Evolutionary conservation across 164 flowering plant species (phyloP), one percentile per base, ranked within the genome.

Genomic region (Piper betle): DNA sequence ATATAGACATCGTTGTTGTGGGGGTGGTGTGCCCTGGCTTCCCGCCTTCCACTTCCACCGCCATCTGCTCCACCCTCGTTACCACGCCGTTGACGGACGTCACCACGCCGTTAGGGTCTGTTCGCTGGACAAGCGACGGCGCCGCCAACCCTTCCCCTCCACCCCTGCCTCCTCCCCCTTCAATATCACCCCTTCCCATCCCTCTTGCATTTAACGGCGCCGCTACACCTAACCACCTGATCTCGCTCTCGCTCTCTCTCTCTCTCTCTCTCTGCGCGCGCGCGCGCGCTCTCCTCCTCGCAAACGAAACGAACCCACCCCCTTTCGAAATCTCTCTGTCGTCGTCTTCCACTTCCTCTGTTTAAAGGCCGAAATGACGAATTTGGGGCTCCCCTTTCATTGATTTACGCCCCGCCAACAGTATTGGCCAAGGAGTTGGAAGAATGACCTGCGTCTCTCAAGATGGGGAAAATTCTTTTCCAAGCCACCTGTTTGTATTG

Each of bases 101-200:
- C 39, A 77, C 33, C 33, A 25, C 59, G 20, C 79, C 48, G 72
- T 69, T 75, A 10, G 86, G 86, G 77, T 75, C 80, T 0, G 80
- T 65, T 42, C 77, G 82, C 37, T 84, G 83, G 52, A 87, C 80
- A 53, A 87, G 59, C 6, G 78, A 57, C 64, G 76, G 82, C 50
- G 85, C 73, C 0, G 33, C 33, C 33, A 25, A 25, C 75, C 87
- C 66, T 78, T 68, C 17, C 83, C 84, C 60, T 85, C 75, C 39
- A 84, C 82, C 65, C 82, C 85, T 77, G 85, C 96, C 61, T 25
- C 83, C 50, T 85, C 73, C 0, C 75, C 87, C 66, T 78, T 68
- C 17, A 83, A 83, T 62, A 87, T 76, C 39, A 84, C 82, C 65
- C 82, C 85, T 77, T 87, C 96, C 61, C 84, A 70, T 73, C 66